A percentile compares a stretch with the other conserved stretches of the same genome.
These are phyloP conservation scores for Exophiala mesophila DNA, from an alignment of 2,329 filamentous ascomycete species.

Conservation along the genomic window DNA sequence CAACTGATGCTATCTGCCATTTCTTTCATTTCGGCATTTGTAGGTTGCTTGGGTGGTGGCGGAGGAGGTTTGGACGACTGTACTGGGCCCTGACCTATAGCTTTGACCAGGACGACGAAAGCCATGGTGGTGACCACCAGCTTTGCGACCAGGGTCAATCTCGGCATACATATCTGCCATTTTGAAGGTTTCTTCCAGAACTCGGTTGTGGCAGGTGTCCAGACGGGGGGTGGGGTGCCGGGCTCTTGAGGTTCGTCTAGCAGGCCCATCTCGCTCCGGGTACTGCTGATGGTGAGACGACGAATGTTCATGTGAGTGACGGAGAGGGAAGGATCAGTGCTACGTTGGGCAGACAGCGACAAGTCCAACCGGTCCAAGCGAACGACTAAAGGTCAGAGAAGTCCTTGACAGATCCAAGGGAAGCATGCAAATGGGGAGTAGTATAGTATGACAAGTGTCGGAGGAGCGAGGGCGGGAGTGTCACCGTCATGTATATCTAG, in stretches of 20 bases:
- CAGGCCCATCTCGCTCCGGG: slow-evolving; percentile 26
- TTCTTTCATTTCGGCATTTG: slow-evolving; percentile 22
- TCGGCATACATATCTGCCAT: slow-evolving; percentile 28
- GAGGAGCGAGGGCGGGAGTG: too few relatives aligned
- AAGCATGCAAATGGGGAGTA: too few relatives aligned
- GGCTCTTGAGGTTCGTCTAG: slow-evolving; percentile 22
- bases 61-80: slow-evolving; percentile 8
- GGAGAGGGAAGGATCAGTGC: too few relatives aligned
- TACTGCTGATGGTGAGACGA: slow-evolving; percentile 25
- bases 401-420: too few relatives aligned
- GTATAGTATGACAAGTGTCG: too few relatives aligned
- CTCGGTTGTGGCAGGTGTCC: slow-evolving; percentile 24
- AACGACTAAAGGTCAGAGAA: too few relatives aligned
- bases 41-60: slow-evolving; percentile 10
- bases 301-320: slow-evolving; percentile 16
- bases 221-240: slow-evolving; percentile 24
- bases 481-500: slow-evolving; percentile 9
- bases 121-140: slow-evolving; percentile 16
- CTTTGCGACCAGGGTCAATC: slow-evolving; percentile 23
- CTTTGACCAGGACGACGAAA: slow-evolving; percentile 21
- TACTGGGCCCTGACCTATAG: slow-evolving; percentile 20
- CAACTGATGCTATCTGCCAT: slow-evolving; percentile 24
- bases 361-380: too few relatives aligned
- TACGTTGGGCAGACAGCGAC: too few relatives aligned
- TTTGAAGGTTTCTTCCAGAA: slow-evolving; percentile 28